Base-by-base conservation (phyloP, 768 basidiomycete genomes). In the Scleroderma citrinum region DNA sequence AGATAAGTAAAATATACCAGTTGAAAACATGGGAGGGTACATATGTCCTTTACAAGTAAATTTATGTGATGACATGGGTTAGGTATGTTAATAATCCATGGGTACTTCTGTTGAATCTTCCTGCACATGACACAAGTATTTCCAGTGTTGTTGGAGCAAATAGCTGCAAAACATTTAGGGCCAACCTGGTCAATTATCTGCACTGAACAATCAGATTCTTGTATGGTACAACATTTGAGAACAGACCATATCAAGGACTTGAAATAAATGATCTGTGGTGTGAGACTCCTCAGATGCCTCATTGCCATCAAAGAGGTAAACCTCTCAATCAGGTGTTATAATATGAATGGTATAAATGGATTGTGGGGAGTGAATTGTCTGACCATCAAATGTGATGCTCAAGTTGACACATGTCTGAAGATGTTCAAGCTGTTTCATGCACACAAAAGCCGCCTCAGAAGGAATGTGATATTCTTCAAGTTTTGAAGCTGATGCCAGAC, bases 341-440 rank as follows among this genome's bases (percentile, higher is more conserved):
- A 53, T 43, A 46, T 62, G n/a, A n/a, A n/a, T n/a, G n/a, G n/a
- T n/a, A n/a, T n/a, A n/a, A n/a, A n/a, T n/a, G n/a, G n/a, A n/a
- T n/a, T n/a, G n/a, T n/a, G n/a, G n/a, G n/a, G n/a, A n/a, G 61
- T 52, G 52, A 16, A 54, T 61, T 12, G 50, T 59, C 11, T 49
- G 48, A 7, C 63, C 64, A 47, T 66, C 63, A 32, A 59, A 66
- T 0, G 60, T 60, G 14, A 64, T 40, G 23, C 49, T 61, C 31
- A 65, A 47, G 11, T 51, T 26, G 1, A 34, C 16, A 34, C 59
- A 32, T 0, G 49, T 54, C 24, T 48, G 40, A n/a, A 65, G 57
- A 26, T 50, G 26, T 0, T 39, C 31, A 21, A 63, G 34, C 29
- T 59, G 55, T 12, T 49, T 26, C 14, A 50, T 1, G 31, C 52